phyloP scores from a whole-genome alignment of 2,329 filamentous ascomycete species.

The Claviceps sorghi region DNA sequence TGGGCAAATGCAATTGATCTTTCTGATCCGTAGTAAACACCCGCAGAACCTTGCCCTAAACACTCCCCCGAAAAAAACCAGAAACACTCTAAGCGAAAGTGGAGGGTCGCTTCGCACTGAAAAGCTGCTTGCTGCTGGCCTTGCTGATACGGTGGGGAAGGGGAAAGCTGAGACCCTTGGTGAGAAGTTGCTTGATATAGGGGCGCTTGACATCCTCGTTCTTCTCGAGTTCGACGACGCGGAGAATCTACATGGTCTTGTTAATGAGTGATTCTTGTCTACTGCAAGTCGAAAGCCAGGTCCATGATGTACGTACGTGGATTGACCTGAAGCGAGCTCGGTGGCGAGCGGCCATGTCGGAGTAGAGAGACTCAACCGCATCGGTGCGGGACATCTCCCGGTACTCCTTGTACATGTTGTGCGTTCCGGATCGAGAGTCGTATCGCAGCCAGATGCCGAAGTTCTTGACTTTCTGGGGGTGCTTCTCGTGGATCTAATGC shows the following conservation, averaged over 20 bases:
- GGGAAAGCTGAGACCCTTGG: conserved; percentile 94
- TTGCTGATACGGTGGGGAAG: conserved; percentile 91
- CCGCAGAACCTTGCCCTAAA: conserved; percentile 40
- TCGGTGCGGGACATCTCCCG: conserved; percentile 94
- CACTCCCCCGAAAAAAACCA: conserved; percentile 23
- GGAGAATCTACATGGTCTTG: conserved; percentile 59
- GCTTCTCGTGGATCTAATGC: conserved; percentile 87
- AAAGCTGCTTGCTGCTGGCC: conserved; percentile 75
- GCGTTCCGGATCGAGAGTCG: conserved; percentile 97
- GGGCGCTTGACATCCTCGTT: conserved; percentile 87
- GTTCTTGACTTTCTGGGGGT: conserved; percentile 99
- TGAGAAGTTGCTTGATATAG: conserved; percentile 97
- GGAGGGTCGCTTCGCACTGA: conserved; percentile 80
- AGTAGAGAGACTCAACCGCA: conserved; percentile 93
- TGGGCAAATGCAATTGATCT: conserved; percentile 44
- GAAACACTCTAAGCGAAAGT: conserved; percentile 83
- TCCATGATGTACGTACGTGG: conserved; percentile 55
- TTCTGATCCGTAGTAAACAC: conserved; percentile 49
- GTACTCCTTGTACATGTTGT: conserved; percentile 99
- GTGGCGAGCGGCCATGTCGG: conserved; percentile 99
- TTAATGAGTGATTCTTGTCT: conserved; percentile 3
- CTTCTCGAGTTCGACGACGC: conserved; percentile 96
- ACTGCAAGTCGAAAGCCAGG: background rate
- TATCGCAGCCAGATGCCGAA: conserved; percentile 99
- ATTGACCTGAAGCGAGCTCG: conserved; percentile 92